These are phyloP conservation scores for Ramularia endophylla DNA, from an alignment of 2,329 filamentous ascomycete species.

Conservation along the genomic window DNA sequence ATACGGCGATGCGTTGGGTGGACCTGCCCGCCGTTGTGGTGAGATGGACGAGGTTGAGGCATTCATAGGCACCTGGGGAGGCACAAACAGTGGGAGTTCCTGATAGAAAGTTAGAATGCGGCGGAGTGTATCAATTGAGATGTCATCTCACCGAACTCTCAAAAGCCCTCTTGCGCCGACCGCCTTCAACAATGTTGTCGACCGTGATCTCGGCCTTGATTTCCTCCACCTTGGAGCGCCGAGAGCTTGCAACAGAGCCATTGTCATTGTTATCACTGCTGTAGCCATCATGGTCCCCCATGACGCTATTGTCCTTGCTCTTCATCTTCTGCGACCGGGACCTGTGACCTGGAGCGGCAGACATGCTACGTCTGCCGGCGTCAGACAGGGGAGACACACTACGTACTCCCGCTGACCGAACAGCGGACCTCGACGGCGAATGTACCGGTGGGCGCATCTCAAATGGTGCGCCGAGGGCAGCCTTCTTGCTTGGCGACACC, in stretches of 20 bases:
- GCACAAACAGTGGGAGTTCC: slow-evolving; percentile 94
- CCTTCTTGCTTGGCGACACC: slow-evolving; percentile 44
- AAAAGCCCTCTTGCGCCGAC: slow-evolving; percentile 84
- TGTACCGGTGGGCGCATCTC: slow-evolving; percentile 57
- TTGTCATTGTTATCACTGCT: slow-evolving; percentile 82
- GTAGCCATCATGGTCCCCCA: slow-evolving; percentile 64
- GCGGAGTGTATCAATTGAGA: not conserved
- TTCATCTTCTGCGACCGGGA: slow-evolving; percentile 50
- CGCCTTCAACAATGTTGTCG: slow-evolving; percentile 96
- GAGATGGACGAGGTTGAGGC: slow-evolving; percentile 98
- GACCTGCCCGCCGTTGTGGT: slow-evolving; percentile 75
- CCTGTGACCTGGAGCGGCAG: slow-evolving; percentile 57
- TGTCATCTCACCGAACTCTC: slow-evolving; percentile 83
- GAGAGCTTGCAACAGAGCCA: slow-evolving; percentile 63
- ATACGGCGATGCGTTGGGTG: slow-evolving; percentile 66
- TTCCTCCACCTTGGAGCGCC: slow-evolving; percentile 73
- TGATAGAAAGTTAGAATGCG: slow-evolving; percentile 36
- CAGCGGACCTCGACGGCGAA: slow-evolving; percentile 61
- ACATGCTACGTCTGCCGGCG: slow-evolving; percentile 70
- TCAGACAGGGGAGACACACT: slow-evolving; percentile 68
- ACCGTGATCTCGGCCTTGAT: slow-evolving; percentile 96
- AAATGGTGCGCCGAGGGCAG: slow-evolving; percentile 58
- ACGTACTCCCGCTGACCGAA: slow-evolving; percentile 65
- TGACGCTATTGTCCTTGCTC: slow-evolving; percentile 47
- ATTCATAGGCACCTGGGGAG: slow-evolving; percentile 85